A percentile compares a stretch with the other conserved stretches of the same genome.
Conservation (phyloP, 2,329 filamentous ascomycete genomes). For the Colletotrichum australisinense region DNA sequence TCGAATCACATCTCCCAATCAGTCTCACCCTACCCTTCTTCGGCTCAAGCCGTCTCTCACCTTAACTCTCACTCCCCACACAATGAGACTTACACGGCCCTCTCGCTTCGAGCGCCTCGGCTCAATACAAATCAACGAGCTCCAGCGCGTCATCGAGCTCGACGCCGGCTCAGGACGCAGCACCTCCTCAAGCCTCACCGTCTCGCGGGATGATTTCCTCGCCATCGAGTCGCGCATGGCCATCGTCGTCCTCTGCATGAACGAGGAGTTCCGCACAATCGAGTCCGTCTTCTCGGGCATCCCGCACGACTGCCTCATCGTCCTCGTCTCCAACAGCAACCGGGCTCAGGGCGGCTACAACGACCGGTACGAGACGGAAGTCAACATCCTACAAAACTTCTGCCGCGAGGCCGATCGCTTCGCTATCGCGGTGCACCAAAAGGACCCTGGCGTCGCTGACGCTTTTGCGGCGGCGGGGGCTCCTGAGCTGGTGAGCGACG, state of each 20-base stretch:
- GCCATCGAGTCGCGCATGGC: constrained; percentile 16
- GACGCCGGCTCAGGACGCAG: constrained; percentile 10
- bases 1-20: neutral
- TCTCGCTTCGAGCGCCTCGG: constrained; percentile 15
- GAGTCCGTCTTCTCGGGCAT: constrained; percentile 19
- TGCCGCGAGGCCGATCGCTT: neutral
- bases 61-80: neutral
- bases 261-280: constrained; percentile 13
- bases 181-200: neutral
- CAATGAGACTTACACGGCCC: constrained; percentile 5
- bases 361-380: constrained; percentile 10
- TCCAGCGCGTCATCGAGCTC: constrained; percentile 19
- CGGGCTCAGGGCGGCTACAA: neutral
- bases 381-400: neutral
- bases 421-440: constrained; percentile 25
- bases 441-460: neutral
- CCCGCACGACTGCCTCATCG: constrained; percentile 18
- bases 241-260: constrained; percentile 21
- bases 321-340: constrained; percentile 19
- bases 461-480: neutral
- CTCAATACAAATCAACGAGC: constrained; percentile 1
- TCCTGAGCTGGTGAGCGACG: neutral
- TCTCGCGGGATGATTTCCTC: neutral
- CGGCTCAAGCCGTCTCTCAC: neutral
- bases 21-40: neutral